Base-by-base conservation (phyloP, 2,329 filamentous ascomycete genomes). In the Hypocreales sp. region DNA sequence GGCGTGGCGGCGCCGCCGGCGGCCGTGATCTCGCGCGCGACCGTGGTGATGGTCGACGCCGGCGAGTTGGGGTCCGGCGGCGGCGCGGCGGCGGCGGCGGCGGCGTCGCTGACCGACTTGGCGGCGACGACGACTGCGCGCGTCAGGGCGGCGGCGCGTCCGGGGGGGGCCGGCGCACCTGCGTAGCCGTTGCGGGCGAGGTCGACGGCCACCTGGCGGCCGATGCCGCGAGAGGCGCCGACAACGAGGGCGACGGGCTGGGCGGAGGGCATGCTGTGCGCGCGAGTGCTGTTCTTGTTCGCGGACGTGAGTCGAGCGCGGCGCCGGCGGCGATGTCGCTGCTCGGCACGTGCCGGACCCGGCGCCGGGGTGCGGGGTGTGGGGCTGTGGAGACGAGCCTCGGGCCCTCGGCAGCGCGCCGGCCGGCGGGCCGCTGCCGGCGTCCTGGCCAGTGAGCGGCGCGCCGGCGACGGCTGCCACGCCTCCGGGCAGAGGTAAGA, bases 191-290 rank as follows among this genome's bases (percentile, higher is more conserved):
- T 64, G 39, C 58, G 69, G 7, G 80, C 77, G 4, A 92, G 60
- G 44, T 83, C 78, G 40, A 92, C 65, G 30, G 82, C 80, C 21
- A 90, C 61, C 47, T 90, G 81, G 22, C 80, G 62, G 24, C 82
- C 82, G 36, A 92, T 87, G 20, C 82, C 82, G 34, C 82, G 60
- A 0, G 79, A 86, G 3, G 78, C 79, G 21, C 80, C 80, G 13
- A 86, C 64, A 5, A 87, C 59, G 13, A 86, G 60, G 13, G 77
- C 79, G 6, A 84, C 77, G 35, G 60, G 59, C 30, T 59, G 48
- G 9, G 34, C 21, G 15, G 35, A 15, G 12, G 27, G 27, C 27
- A 27, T 27, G 25, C 13, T 20, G 19, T n/a, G n/a, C n/a, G n/a
- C n/a, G n/a, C n/a, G n/a, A n/a, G n/a, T n/a, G n/a, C n/a, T n/a